Conservation (phyloP, 2,329 filamentous ascomycete species). For the Colletotrichum gloeosporioides region DNA sequence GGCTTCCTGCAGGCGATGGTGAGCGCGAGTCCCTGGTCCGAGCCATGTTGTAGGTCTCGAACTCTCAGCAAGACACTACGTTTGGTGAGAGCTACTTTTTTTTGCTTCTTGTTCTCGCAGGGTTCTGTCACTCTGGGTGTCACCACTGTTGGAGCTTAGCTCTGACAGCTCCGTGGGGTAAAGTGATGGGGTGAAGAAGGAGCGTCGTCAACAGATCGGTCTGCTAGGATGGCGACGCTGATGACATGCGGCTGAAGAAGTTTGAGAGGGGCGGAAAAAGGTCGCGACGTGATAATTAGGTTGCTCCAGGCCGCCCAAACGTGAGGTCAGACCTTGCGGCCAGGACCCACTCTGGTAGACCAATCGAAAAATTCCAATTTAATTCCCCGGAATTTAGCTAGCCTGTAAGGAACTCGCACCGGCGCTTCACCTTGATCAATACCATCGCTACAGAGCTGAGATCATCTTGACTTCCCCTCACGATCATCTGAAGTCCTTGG, state of each 20-base stretch:
- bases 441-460: not conserved
- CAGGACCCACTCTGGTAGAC: not conserved
- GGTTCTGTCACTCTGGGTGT: conserved; percentile 7
- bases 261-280: conserved; percentile 16
- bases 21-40: conserved; percentile 76
- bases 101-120: not conserved
- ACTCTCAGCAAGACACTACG: conserved; percentile 43
- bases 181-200: not conserved
- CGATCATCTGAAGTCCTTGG: not conserved
- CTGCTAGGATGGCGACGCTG: not conserved
- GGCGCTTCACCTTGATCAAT: not conserved
- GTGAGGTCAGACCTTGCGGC: conserved; percentile 1
- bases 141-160: not conserved
- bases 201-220: not conserved
- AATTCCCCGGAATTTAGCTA: not conserved
- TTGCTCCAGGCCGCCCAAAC: not conserved
- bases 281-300: conserved; percentile 14
- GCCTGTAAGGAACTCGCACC: not conserved
- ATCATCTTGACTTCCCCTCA: not conserved
- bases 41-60: conserved; percentile 57
- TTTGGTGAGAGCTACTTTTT: conserved; percentile 26
- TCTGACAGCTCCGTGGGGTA: not conserved
- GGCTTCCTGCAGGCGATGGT: conserved; percentile 93
- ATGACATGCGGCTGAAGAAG: not conserved
- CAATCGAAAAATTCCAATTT: not conserved